Evolutionary conservation across 805 yeast genomes (phyloP), one percentile per base, ranked within the genome.

Genomic region (Teunomyces lycoperdinae): DNA sequence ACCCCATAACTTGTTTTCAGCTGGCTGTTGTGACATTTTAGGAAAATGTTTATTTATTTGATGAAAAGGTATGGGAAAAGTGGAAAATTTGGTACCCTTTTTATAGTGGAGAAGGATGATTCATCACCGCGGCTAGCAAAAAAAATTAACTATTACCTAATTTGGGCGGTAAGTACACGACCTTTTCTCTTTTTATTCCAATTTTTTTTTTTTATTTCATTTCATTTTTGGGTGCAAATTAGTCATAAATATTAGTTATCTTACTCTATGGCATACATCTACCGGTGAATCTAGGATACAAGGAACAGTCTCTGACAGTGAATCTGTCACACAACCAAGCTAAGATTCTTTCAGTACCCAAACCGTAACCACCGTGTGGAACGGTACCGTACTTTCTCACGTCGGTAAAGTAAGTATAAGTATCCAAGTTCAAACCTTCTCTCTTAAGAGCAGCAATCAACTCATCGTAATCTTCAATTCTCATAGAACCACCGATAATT

Each of bases 331-430:
- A 90, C 66, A 94, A 79, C 99, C 99, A 94, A 34, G 99, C 99
- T 58, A 94, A 79, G 63, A 94, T 89, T 74, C 99, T 87, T 76
- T 94, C 99, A 31, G 97, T 89, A 57, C 99, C 99, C 56, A 94
- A 73, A 63, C 99, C 99, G 74, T 94, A 94, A 58, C 99, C 99
- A 70, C 99, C 99, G 66, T 94, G 99, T 35, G 97, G 97, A 73
- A 89, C 87, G 9, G 97, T 86, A 69, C 99, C 99, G 73, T 94
- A 94, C 73, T 87, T 85, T 73, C 99, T 84, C 74, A 87, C 92
- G 67, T 94, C 99, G 50, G 82, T 81, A 73, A 88, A 95, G 97
- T 97, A 94, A 79, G 92, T 91, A 81, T 94, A 94, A 30, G 92
- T 77, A 17, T 76, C 81, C 47, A 89, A 78, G 66, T 83, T 84